phyloP scores from a whole-genome alignment of 257 asterid species.

The Lithospermum erythrorhizon region DNA sequence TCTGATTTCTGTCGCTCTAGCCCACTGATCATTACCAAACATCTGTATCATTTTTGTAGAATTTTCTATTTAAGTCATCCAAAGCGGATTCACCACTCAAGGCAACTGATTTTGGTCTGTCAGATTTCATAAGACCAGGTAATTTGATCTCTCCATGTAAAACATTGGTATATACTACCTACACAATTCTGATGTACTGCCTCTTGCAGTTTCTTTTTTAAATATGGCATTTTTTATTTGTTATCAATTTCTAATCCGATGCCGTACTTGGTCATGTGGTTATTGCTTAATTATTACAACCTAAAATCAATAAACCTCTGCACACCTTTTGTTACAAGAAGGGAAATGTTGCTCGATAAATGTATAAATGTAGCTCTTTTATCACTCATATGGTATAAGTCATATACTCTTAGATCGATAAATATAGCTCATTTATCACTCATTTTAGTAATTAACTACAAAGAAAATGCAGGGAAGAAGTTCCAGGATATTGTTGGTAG shows the following conservation, averaged over 20 bases:
- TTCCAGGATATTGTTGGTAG: conserved; percentile 73
- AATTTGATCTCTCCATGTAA: neutral
- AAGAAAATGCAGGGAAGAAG: conserved; percentile 43
- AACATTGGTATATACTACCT: neutral
- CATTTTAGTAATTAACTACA: neutral
- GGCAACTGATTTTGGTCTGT: conserved; percentile 80
- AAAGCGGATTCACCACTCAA: conserved; percentile 51
- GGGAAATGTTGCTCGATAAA: too few species aligned
- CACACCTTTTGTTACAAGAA: too few species aligned
- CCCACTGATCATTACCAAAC: conserved; percentile 12
- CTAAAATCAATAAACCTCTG: neutral
- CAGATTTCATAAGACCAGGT: conserved; percentile 82
- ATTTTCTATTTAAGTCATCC: conserved; percentile 47
- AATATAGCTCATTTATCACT: neutral
- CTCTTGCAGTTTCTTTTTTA: neutral
- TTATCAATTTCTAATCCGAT: neutral
- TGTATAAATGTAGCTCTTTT: too few species aligned
- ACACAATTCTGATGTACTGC: neutral
- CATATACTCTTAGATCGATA: neutral
- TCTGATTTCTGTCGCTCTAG: neutral
- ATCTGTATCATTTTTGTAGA: conserved; percentile 28
- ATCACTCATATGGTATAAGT: too few species aligned
- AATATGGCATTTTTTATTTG: too few species aligned
- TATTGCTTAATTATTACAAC: neutral
- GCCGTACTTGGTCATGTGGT: neutral